Evolutionary conservation across 495 filamentous ascomycete species (phyloP), one percentile per base, ranked within the genome.

Genomic region (Talaromyces adpressus): DNA sequence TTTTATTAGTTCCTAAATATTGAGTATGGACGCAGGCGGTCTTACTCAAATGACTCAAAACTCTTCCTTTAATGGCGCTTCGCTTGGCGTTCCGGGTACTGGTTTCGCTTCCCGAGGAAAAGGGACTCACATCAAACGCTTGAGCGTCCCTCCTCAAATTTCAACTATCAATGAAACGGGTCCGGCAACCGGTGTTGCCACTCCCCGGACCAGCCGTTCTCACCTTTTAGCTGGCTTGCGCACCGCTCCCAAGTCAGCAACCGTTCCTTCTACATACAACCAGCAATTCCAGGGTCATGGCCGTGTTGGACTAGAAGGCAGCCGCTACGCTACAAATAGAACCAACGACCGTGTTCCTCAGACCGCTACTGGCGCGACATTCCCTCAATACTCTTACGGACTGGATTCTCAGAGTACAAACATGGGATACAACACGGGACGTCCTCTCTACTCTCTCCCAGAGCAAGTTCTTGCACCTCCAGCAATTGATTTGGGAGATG

Each of bases 1-100:
- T 63, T 30, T 36, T 62, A 62, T 45, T 65, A 62, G 57, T 60
- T 69, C 57, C 41, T 67, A 64, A 69, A 81, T 65, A 63, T 80
- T 87, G 90, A 92, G 89, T 84, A 94, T 96, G 87, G 89, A 96
- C 92, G 87, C 93, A 85, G 94, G 93, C 85, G 92, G 92, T 92
- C 91, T 97, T 83, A 89, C 93, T 92, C 94, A 96, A 83, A 98
- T 98, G 95, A 89, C 91, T 76, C 95, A 93, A 84, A 89, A 90
- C 79, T 89, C 80, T 68, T 80, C 85, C 71, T 82, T 84, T 74
- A 80, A 83, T 74, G 86, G 85, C 72, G 71, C 70, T 65, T 81
- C 81, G 66, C 78, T 94, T 70, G 89, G 87, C 63, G 85, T 89
- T 73, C 87, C 91, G 18, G 77, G 83, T 65, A 88, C 89, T 65